Conservation (phyloP, 2,329 filamentous ascomycete genomes). For the Tolypocladium tundrense region DNA sequence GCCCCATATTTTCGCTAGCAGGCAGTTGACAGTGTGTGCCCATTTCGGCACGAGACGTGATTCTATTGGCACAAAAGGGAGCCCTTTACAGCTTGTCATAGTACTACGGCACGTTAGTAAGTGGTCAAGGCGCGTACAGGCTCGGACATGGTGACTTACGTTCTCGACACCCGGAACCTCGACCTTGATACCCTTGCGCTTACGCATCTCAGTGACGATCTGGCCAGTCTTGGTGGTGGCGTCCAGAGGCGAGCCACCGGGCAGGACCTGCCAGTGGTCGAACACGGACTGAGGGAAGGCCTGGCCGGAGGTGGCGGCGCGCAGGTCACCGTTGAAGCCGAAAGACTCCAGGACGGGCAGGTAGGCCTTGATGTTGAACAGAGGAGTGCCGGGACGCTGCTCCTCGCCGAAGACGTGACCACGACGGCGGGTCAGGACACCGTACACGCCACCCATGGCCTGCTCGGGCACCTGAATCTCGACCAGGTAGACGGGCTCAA, state of each 20-base stretch:
- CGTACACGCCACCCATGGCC: conserved; percentile 99
- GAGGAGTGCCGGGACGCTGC: conserved; percentile 95
- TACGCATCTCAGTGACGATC: conserved; percentile 83
- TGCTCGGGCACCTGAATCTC: conserved; percentile 98
- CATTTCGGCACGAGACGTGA: conserved; percentile 31
- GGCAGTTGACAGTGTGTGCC: conserved; percentile 30
- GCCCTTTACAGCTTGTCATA: conserved; percentile 92
- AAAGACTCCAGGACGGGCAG: conserved; percentile 95
- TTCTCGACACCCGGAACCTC: conserved; percentile 88
- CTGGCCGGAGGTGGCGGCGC: conserved; percentile 86
- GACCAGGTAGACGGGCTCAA: conserved; percentile 97
- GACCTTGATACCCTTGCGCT: conserved; percentile 99
- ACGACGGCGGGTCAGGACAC: conserved; percentile 93
- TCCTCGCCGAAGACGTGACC: conserved; percentile 99
- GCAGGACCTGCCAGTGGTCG: conserved; percentile 96
- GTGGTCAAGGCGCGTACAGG: neutral
- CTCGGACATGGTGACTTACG: conserved; percentile 50
- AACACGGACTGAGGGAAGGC: conserved; percentile 99
- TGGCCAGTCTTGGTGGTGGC: conserved; percentile 68
- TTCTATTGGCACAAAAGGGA: conserved; percentile 34
- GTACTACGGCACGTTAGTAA: conserved; percentile 50
- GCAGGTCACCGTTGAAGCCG: conserved; percentile 97
- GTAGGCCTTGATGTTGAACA: conserved; percentile 99
- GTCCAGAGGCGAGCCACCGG: conserved; percentile 89
- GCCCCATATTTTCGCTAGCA: conserved; percentile 20